Base-by-base conservation (phyloP, 305 asterid genomes). In the Lippia alba region DNA sequence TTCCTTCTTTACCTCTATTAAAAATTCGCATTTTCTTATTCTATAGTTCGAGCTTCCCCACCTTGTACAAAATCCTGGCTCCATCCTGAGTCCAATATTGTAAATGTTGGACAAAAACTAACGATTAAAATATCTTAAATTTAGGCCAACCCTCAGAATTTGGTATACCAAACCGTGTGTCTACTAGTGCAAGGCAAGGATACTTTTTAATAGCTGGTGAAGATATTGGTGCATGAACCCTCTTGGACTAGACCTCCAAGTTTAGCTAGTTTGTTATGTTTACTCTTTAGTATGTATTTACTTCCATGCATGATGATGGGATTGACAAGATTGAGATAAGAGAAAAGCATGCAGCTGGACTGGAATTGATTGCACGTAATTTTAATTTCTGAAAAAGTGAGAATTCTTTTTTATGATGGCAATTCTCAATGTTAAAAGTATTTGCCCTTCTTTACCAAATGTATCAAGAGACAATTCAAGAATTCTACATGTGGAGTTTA, bases 91-190 rank as follows among this genome's bases (percentile, higher is more conserved):
- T 24, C 30, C 3, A 24, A 50, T 51, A 51, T 51, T 51, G 30
- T 8, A 9, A 16, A 51, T 16, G 56, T 20, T 51, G 10, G 45
- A 39, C 45, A 4, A 39, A 39, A 39, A 39, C 45, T 39, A 39
- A 39, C 2, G 30, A 24, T 24, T 6, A 39, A 39, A 39, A 39
- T 39, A 39, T 39, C 45, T 39, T 5, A 39, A 39, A 39, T 39
- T 39, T 9, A 39, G 45, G 75, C 78, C 71, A 70, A 48, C 70
- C 69, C 48, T 76, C 24, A 5, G 32, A 59, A 55, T 66, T 74
- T 66, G 82, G 79, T 57, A 50, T 32, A 65, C 74, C 76, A 20
- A 73, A 64, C 76, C 53, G 11, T 64, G 12, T 78, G 82, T 60
- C 30, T 24, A 24, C 30, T 24, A 15, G 16, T 54, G 44, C 32